Base-by-base conservation (phyloP, 2,329 filamentous ascomycete genomes). In the Pseudocercospora musae region DNA sequence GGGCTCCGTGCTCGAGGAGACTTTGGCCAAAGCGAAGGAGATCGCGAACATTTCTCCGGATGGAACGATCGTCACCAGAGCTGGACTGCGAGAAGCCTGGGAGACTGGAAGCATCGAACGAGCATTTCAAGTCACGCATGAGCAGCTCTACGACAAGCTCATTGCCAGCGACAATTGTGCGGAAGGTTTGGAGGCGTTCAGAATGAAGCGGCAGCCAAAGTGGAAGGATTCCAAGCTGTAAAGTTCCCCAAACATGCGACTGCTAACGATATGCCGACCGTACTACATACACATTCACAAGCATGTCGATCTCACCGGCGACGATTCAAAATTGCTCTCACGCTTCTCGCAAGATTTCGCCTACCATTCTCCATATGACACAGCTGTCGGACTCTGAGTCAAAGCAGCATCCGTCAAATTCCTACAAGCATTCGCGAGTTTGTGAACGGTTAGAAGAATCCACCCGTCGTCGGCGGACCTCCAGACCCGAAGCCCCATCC, bases 161-260 rank as follows among this genome's bases (percentile, higher is more conserved):
- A 70, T 79, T 53, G 66, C 71, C 18, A 75, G 79, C 0, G 77
- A 81, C 61, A 84, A 83, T 72, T 74, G 79, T 18, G 68, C 75
- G 8, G 79, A 81, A 61, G 81, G 81, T 1, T 64, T 83, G 53
- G 74, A 70, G 58, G 82, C 82, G 1, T 85, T 84, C 75, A 75
- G 77, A 20, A 74, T 78, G 68, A 83, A 82, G 73, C 70, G 77
- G 65, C 74, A 77, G 67, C 80, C 81, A 5, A 70, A 75, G 11
- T 83, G 80, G 80, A 77, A 75, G 58, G 75, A 77, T 29, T 80
- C 78, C 0, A 82, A 81, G 67, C 65, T 84, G 11, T 67, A 48
- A 40, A 3, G 10, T 31, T 31, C 11, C 18, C 8, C 4, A 5
- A 9, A 27, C 1, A 1, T 13, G 31, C 5, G 46, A 1, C 20